Evolutionary conservation across 177 flowering plant species (phyloP).

Genomic region (Vitis hybrid): DNA sequence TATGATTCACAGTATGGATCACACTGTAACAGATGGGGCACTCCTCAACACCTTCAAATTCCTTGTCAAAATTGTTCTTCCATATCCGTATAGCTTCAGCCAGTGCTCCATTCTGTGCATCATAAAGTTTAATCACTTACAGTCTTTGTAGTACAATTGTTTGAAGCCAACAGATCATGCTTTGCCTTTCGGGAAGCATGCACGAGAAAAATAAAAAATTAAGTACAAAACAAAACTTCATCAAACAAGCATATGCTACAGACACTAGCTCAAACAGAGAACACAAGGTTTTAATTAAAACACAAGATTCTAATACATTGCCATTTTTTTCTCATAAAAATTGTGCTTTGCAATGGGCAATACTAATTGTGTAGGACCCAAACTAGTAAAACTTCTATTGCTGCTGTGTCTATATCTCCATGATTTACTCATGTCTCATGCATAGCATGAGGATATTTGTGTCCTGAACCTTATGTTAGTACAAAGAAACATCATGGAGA

Average conservation of each 20-base stretch:
- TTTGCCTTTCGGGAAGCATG: neutral
- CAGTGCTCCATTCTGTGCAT: slow-evolving; percentile 82
- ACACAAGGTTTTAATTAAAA: neutral
- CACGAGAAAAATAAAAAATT: too few species aligned
- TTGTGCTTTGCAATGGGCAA: neutral
- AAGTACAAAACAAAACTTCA: neutral
- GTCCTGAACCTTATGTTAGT: neutral
- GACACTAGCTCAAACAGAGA: too few species aligned
- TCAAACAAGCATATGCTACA: neutral
- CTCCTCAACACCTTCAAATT: slow-evolving; percentile 95
- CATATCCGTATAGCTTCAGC: slow-evolving; percentile 90
- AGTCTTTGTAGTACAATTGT: neutral
- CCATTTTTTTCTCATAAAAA: neutral
- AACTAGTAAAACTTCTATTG: neutral
- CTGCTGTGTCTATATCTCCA: neutral
- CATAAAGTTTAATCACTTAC: neutral
- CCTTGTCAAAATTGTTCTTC: slow-evolving; percentile 93
- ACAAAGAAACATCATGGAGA: too few species aligned
- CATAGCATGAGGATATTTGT: neutral
- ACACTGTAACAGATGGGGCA: slow-evolving; percentile 99
- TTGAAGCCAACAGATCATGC: neutral
- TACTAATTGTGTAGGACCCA: neutral
- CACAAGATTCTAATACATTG: neutral
- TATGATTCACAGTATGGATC: slow-evolving; percentile 79
- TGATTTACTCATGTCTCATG: neutral